These are phyloP conservation scores for Ophiocordyceps unilateralis DNA, from an alignment of 2,329 filamentous ascomycete genomes.

Conservation along the genomic window DNA sequence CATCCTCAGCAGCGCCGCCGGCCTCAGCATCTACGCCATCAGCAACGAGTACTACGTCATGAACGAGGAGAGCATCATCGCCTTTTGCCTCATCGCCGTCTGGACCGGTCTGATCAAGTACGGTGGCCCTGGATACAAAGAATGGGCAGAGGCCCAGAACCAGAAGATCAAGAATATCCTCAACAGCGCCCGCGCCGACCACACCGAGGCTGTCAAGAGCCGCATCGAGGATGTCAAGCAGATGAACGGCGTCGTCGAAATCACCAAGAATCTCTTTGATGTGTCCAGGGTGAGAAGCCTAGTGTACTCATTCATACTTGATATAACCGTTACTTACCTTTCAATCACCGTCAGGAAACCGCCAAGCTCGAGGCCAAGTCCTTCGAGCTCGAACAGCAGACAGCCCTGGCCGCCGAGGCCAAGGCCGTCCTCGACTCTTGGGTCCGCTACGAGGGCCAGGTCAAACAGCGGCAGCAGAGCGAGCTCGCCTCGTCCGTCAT, in stretches of 20 bases:
- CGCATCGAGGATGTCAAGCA: conserved; percentile 91
- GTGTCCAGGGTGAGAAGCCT: conserved; percentile 68
- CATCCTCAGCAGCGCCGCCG: conserved; percentile 84
- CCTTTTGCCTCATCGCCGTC: conserved; percentile 80
- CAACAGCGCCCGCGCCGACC: conserved; percentile 84
- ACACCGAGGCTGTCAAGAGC: conserved; percentile 87
- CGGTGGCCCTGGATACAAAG: conserved; percentile 76
- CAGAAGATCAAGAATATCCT: conserved; percentile 90
- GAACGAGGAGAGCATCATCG: conserved; percentile 96
- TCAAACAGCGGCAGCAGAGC: conserved; percentile 96
- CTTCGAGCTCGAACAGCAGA: conserved; percentile 94
- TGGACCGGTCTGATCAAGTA: conserved; percentile 89
- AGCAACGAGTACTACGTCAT: conserved; percentile 99
- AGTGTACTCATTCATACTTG: background rate
- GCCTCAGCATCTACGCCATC: conserved; percentile 83
- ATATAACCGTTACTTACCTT: background rate
- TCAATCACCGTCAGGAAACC: conserved; percentile 54
- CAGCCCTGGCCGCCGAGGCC: conserved; percentile 78
- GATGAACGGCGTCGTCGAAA: conserved; percentile 82
- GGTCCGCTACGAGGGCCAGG: conserved; percentile 96
- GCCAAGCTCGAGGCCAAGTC: conserved; percentile 89
- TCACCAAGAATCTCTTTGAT: conserved; percentile 93
- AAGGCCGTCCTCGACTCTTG: conserved; percentile 94
- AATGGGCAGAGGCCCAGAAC: conserved; percentile 81
- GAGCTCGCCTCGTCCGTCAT: conserved; percentile 89